Conservation (phyloP, 257 asterid genomes). For the Nyctanthes arbortristis region DNA sequence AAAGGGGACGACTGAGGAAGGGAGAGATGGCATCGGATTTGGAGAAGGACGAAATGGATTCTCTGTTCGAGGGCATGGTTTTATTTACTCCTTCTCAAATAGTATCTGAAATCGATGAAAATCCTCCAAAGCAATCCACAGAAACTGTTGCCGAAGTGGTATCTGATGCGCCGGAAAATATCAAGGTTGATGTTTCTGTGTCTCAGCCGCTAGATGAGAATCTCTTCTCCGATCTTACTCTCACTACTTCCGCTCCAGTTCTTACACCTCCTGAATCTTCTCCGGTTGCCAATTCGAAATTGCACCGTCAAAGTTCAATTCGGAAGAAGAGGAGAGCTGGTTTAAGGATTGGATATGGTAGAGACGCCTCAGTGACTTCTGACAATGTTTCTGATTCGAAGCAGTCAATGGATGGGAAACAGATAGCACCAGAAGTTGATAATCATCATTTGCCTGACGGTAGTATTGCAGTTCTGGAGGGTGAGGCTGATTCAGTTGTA, state of each 20-base stretch:
- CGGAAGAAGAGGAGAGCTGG: slow-evolving; percentile 45
- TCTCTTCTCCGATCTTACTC: slow-evolving; percentile 54
- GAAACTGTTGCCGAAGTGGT: background rate
- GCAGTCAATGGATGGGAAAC: background rate
- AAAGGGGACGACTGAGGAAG: background rate
- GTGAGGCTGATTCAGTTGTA: background rate
- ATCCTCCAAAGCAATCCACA: slow-evolving; percentile 4
- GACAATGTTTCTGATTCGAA: background rate
- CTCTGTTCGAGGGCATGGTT: slow-evolving; percentile 56
- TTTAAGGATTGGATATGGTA: slow-evolving; percentile 55
- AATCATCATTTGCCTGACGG: background rate
- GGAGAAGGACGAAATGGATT: slow-evolving; percentile 38
- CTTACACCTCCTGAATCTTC: background rate
- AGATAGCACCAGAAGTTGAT: slow-evolving; percentile 1
- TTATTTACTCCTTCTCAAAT: slow-evolving; percentile 30
- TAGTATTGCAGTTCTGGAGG: slow-evolving; percentile 4
- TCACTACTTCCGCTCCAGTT: slow-evolving; percentile 10
- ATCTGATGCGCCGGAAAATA: slow-evolving; percentile 2
- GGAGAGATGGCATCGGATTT: slow-evolving; percentile 1
- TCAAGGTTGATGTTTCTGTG: background rate
- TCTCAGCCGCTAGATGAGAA: slow-evolving; percentile 45
- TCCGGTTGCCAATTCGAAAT: background rate
- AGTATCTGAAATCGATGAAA: background rate
- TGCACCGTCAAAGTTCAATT: background rate
- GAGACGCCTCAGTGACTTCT: slow-evolving; percentile 15